These are phyloP conservation scores for Torulaspora microellipsoides DNA, from an alignment of 805 yeast species.

Conservation along the genomic window DNA sequence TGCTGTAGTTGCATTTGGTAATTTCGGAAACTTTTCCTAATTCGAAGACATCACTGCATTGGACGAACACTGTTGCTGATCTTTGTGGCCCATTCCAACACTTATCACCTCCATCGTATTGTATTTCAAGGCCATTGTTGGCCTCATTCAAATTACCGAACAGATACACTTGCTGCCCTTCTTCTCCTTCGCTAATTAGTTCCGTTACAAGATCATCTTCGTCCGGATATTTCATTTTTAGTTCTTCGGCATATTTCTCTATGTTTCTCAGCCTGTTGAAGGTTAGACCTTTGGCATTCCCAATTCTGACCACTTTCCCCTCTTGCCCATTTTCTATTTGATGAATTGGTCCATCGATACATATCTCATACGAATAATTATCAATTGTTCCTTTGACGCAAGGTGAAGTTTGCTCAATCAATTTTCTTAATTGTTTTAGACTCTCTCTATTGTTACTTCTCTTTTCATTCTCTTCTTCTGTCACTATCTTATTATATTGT, in stretches of 20 bases:
- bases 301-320: constrained; percentile 26
- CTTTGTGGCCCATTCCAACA: constrained; percentile 96
- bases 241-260: constrained; percentile 19
- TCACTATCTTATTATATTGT: constrained; percentile 1
- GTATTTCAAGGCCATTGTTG: constrained; percentile 34
- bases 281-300: constrained; percentile 14
- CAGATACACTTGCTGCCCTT: constrained; percentile 17
- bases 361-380: constrained; percentile 25
- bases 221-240: constrained; percentile 24
- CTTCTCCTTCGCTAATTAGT: constrained; percentile 20
- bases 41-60: constrained; percentile 57
- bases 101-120: constrained; percentile 59
- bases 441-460: constrained; percentile 1
- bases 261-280: constrained; percentile 16
- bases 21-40: constrained; percentile 69
- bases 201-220: constrained; percentile 23
- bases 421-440: constrained; percentile 1
- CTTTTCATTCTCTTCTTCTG: neutral
- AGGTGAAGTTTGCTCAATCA: constrained; percentile 4
- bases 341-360: constrained; percentile 20
- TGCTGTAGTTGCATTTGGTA: constrained; percentile 75
- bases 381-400: constrained; percentile 12
- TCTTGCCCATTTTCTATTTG: constrained; percentile 25
- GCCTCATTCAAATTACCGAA: constrained; percentile 32
- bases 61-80: constrained; percentile 56